A percentile compares a stretch with the other conserved stretches of the same genome.
Evolutionary conservation across 139 green algal genomes (phyloP).

Genomic region (Chlorella sp.): DNA sequence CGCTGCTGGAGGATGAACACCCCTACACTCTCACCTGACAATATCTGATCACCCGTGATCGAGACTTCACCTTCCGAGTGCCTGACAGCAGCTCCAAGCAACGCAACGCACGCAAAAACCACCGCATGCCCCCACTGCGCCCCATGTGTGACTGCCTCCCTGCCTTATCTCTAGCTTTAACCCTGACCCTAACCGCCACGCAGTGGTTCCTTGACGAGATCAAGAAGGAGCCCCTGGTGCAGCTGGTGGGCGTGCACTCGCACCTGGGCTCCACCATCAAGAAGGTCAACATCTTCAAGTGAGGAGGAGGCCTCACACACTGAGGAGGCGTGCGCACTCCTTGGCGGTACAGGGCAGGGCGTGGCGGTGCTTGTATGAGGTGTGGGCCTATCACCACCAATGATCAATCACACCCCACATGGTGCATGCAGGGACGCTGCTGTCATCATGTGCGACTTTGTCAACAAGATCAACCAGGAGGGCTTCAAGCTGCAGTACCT

Average conservation of each 20-base stretch:
- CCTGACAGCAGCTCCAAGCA: slow-evolving; percentile 8
- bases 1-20: slow-evolving; percentile 31
- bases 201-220: slow-evolving; percentile 85
- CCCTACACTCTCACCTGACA: slow-evolving; percentile 35
- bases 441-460: slow-evolving; percentile 88
- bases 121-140: no score
- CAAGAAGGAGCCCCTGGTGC: slow-evolving; percentile 57
- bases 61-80: neutral
- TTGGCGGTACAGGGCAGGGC: no score
- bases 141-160: no score
- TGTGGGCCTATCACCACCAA: no score
- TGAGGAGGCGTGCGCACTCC: no score
- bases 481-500: slow-evolving; percentile 92
- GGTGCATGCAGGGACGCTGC: slow-evolving; percentile 64
- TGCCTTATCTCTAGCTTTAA: no score
- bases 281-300: slow-evolving; percentile 93
- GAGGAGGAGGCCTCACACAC: no score
- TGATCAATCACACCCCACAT: no score
- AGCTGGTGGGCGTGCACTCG: slow-evolving; percentile 91
- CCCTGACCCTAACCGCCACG: no score
- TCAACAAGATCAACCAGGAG: slow-evolving; percentile 80
- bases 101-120: no score
- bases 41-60: slow-evolving; percentile 29
- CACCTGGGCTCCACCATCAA: slow-evolving; percentile 96
- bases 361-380: no score